These are phyloP conservation scores for Westerdykella sp. DNA, from an alignment of 2,329 filamentous ascomycete species.

Conservation along the genomic window DNA sequence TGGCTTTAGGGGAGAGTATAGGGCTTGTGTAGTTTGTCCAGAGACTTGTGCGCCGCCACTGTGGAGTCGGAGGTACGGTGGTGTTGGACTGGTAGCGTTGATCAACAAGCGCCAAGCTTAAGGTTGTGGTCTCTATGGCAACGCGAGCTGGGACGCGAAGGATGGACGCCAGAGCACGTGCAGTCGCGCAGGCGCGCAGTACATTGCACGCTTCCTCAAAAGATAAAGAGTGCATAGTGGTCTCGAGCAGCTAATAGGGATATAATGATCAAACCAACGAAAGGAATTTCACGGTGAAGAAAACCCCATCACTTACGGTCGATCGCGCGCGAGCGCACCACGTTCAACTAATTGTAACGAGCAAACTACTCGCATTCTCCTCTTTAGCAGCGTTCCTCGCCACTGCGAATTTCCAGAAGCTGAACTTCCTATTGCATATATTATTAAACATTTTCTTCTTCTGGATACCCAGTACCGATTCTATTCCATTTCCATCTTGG, in stretches of 20 bases:
- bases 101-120: slow-evolving; percentile 10
- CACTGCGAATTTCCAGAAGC: neutral
- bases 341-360: no score
- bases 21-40: slow-evolving; percentile 3
- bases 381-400: neutral
- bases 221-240: neutral
- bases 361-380: no score
- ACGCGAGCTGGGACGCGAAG: neutral
- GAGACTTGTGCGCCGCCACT: slow-evolving; percentile 8
- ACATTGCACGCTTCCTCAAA: no score
- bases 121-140: slow-evolving; percentile 7
- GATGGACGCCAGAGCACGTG: neutral
- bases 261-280: neutral
- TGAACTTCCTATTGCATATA: neutral
- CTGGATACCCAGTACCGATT: no score
- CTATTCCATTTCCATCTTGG: no score
- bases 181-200: neutral
- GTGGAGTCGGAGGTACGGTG: neutral
- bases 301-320: no score
- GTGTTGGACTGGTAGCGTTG: neutral
- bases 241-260: neutral
- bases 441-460: no score
- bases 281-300: neutral
- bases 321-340: no score
- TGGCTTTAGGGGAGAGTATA: slow-evolving; percentile 10